Evolutionary conservation across 176 grass and related monocot genomes (phyloP).

Genomic region (Musa troglodytarum): DNA sequence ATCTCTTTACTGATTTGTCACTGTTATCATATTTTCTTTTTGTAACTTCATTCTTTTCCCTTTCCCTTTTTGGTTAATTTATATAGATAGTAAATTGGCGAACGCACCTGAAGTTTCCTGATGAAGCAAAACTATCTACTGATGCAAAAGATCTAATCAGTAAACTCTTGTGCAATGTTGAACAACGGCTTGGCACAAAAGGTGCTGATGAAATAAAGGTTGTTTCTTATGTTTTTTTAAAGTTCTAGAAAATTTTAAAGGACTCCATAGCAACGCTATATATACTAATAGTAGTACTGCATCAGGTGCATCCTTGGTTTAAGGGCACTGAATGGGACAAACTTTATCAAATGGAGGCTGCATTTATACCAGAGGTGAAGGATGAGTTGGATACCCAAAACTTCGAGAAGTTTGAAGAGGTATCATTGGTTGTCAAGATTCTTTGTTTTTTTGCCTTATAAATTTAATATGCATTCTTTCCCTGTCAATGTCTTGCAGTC

Average conservation of each 20-base stretch:
- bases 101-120: slow-evolving; percentile 43
- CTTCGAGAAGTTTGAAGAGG: slow-evolving; percentile 98
- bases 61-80: neutral
- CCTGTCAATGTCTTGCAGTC: slow-evolving; percentile 31
- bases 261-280: neutral
- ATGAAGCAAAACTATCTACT: slow-evolving; percentile 29
- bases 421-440: slow-evolving; percentile 18
- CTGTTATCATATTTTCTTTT: neutral
- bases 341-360: slow-evolving; percentile 79
- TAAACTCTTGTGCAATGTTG: slow-evolving; percentile 87
- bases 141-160: slow-evolving; percentile 74
- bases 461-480: neutral
- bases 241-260: neutral
- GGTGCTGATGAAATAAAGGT: slow-evolving; percentile 93
- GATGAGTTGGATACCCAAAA: slow-evolving; percentile 97
- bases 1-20: neutral
- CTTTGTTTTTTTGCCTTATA: neutral
- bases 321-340: slow-evolving; percentile 60
- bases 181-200: slow-evolving; percentile 87
- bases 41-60: neutral
- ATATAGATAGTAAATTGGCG: slow-evolving; percentile 47
- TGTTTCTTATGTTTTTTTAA: slow-evolving; percentile 12
- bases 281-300: slow-evolving; percentile 16
- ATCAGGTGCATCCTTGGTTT: slow-evolving; percentile 80
- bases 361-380: slow-evolving; percentile 85